phyloP scores from a whole-genome alignment of 371 early-diverging fungal species.

The Lichtheimia ornata region DNA sequence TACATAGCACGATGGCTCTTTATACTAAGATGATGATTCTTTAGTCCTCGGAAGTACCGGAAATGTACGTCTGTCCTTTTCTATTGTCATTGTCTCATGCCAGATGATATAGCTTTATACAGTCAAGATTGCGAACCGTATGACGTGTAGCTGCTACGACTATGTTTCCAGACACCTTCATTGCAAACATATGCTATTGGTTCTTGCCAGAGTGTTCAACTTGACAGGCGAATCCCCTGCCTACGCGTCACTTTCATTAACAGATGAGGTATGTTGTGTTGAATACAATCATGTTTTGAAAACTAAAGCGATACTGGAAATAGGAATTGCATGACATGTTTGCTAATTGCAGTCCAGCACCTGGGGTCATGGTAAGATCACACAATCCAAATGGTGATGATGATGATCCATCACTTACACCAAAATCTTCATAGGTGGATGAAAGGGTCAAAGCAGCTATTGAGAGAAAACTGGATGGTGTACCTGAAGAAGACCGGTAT shows the following conservation, averaged over 20 bases:
- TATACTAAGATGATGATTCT: neutral
- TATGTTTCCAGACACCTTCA: constrained; percentile 10
- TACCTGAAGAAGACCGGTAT: neutral
- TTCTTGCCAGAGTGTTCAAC: constrained; percentile 33
- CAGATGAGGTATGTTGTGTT: constrained; percentile 1
- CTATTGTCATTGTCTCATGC: neutral
- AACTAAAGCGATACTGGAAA: neutral
- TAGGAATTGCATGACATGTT: constrained; percentile 17
- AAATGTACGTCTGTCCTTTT: constrained; percentile 24
- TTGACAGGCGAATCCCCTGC: constrained; percentile 15
- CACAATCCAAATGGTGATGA: neutral
- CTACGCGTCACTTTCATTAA: neutral
- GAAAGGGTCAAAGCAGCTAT: constrained; percentile 5
- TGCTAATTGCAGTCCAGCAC: constrained; percentile 14
- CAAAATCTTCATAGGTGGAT: neutral
- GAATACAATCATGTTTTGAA: neutral
- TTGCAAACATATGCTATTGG: constrained; percentile 40
- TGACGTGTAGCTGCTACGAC: constrained; percentile 32
- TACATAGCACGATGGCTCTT: too few relatives aligned
- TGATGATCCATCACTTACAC: neutral
- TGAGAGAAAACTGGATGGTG: constrained; percentile 7
- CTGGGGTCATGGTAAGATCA: constrained; percentile 17
- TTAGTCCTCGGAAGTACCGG: constrained; percentile 38
- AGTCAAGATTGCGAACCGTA: constrained; percentile 15
- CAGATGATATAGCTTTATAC: constrained; percentile 23